Evolutionary conservation across 2,329 filamentous ascomycete genomes (phyloP).

Genomic region (Cladosporium halotolerans): DNA sequence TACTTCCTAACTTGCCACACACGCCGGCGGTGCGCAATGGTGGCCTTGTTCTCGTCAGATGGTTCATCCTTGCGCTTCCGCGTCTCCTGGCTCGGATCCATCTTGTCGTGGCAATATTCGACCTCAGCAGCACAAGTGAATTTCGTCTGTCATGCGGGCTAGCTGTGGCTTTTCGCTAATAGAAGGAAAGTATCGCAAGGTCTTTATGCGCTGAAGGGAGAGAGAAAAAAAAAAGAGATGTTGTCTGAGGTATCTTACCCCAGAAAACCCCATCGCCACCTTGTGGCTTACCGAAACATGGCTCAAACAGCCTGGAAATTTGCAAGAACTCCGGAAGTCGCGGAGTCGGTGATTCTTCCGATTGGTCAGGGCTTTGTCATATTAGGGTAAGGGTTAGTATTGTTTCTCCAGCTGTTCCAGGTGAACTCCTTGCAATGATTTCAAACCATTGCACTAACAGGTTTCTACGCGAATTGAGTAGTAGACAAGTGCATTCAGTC

Average conservation of each 20-base stretch:
- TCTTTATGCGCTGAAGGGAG: background rate
- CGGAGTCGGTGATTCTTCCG: background rate
- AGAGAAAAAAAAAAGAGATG: background rate
- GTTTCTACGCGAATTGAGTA: background rate
- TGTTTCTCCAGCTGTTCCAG: background rate
- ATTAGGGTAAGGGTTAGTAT: background rate
- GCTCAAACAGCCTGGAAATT: background rate
- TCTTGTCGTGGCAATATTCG: background rate
- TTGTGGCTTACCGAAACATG: background rate
- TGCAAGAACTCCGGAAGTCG: background rate
- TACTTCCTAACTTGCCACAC: conserved; percentile 7
- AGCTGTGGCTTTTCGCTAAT: background rate
- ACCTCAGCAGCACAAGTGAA: background rate
- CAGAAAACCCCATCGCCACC: background rate
- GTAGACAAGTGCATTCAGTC: background rate
- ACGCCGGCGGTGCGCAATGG: conserved; percentile 2
- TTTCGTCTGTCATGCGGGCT: background rate
- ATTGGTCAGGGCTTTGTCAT: background rate
- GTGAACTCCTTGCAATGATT: background rate
- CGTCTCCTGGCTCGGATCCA: background rate
- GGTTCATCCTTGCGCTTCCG: background rate
- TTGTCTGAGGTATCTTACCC: background rate
- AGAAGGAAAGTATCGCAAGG: background rate
- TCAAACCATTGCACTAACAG: background rate
- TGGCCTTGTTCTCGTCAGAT: background rate